These are phyloP conservation scores for Myxozyma nipponensis DNA, from an alignment of 805 yeast genomes.

Conservation along the genomic window DNA sequence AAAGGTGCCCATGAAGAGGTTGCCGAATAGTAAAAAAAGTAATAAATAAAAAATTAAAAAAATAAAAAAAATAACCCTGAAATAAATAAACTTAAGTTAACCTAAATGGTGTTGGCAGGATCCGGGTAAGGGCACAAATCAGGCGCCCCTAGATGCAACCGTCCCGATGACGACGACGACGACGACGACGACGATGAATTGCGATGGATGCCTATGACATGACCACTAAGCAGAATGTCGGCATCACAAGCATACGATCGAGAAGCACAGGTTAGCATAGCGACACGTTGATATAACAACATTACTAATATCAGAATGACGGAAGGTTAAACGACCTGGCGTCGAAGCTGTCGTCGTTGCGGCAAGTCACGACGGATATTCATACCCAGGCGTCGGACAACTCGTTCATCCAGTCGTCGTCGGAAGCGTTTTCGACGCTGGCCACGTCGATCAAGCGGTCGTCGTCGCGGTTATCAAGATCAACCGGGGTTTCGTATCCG, in stretches of 20 bases:
- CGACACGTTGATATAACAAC: not conserved
- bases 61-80: not conserved
- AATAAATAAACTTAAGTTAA: too few relatives aligned
- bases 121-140: not conserved
- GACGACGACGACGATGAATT: too few relatives aligned
- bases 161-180: not conserved
- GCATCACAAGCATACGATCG: conserved; percentile 32
- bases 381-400: conserved; percentile 57
- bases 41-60: too few relatives aligned
- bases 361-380: conserved; percentile 65
- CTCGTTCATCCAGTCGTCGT: conserved; percentile 40
- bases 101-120: not conserved
- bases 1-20: not conserved
- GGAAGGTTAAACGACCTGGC: conserved; percentile 59
- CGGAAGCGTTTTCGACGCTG: conserved; percentile 34
- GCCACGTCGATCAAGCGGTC: conserved; percentile 44
- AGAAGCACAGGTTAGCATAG: conserved; percentile 32
- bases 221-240: conserved; percentile 20
- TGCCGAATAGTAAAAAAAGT: not conserved
- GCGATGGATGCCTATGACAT: too few relatives aligned
- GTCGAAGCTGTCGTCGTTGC: conserved; percentile 58
- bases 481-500: conserved; percentile 49
- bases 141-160: not conserved
- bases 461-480: conserved; percentile 46
- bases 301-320: conserved; percentile 50